phyloP scores from a whole-genome alignment of 352 stramenopile species.

The Phytophthora citrophthora region DNA sequence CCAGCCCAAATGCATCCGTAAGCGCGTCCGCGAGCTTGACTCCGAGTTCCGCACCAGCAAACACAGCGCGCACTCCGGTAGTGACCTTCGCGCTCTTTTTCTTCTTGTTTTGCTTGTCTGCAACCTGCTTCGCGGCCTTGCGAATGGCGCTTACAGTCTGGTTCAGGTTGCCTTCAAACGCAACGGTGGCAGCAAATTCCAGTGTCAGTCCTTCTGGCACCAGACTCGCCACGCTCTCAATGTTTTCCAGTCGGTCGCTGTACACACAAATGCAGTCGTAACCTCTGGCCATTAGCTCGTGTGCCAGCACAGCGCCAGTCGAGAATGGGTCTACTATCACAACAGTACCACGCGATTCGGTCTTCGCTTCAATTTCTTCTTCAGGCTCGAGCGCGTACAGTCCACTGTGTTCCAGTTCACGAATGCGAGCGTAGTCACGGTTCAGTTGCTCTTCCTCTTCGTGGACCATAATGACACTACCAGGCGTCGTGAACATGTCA shows the following conservation, averaged over 20 bases:
- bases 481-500: constrained; percentile 92
- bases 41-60: constrained; percentile 93
- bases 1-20: constrained; percentile 82
- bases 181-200: constrained; percentile 79
- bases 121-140: constrained; percentile 56
- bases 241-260: constrained; percentile 84
- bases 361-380: constrained; percentile 18
- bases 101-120: constrained; percentile 37
- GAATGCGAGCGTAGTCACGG: constrained; percentile 83
- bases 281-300: constrained; percentile 89
- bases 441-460: constrained; percentile 76
- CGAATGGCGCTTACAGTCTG: constrained; percentile 47
- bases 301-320: constrained; percentile 94
- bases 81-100: constrained; percentile 38
- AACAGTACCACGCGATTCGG: constrained; percentile 66
- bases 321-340: constrained; percentile 97
- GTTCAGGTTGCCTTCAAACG: constrained; percentile 61
- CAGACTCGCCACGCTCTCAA: constrained; percentile 80
- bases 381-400: constrained; percentile 60
- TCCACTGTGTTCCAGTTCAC: constrained; percentile 80
- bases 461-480: constrained; percentile 85
- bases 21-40: constrained; percentile 93
- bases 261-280: constrained; percentile 92
- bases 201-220: constrained; percentile 80
- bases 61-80: constrained; percentile 73